Percentiles rank a stretch among this genome's conserved stretches.
Conservation (phyloP, 345 rosid species). For the Eutrema japonicum region DNA sequence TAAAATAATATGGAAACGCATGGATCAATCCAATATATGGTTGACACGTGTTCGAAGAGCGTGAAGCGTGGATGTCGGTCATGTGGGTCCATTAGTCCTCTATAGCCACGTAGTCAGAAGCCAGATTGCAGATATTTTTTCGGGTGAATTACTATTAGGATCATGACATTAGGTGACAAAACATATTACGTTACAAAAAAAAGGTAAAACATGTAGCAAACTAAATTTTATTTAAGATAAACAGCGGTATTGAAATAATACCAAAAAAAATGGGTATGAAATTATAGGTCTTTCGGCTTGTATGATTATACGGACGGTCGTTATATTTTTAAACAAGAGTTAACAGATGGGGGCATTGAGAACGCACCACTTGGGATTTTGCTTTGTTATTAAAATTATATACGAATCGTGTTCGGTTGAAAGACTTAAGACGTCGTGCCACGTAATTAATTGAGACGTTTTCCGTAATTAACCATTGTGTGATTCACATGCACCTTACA, state of each 20-base stretch:
- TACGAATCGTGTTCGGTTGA: constrained; percentile 36
- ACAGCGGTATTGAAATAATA: no score
- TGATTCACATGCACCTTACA: constrained; percentile 12
- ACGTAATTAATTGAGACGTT: constrained; percentile 32
- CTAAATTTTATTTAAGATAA: no score
- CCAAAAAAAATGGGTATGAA: no score
- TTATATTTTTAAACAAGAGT: no score
- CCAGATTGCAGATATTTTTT: not conserved
- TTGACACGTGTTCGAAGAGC: not conserved
- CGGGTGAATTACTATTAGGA: not conserved
- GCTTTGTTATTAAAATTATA: not conserved
- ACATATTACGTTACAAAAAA: not conserved
- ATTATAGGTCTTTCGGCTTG: no score
- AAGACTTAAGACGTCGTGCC: constrained; percentile 32
- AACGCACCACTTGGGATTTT: constrained; percentile 16
- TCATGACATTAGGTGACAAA: no score
- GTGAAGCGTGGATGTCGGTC: constrained; percentile 33
- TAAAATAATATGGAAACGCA: not conserved
- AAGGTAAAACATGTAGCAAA: no score
- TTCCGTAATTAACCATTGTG: constrained; percentile 17
- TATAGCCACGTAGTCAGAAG: constrained; percentile 23
- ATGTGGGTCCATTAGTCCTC: not conserved
- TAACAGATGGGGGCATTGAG: not conserved
- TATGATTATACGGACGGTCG: no score
- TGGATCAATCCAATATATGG: not conserved